Evolutionary conservation across 495 filamentous ascomycete species (phyloP).

Genomic region (Rhizodiscina lignyota): DNA sequence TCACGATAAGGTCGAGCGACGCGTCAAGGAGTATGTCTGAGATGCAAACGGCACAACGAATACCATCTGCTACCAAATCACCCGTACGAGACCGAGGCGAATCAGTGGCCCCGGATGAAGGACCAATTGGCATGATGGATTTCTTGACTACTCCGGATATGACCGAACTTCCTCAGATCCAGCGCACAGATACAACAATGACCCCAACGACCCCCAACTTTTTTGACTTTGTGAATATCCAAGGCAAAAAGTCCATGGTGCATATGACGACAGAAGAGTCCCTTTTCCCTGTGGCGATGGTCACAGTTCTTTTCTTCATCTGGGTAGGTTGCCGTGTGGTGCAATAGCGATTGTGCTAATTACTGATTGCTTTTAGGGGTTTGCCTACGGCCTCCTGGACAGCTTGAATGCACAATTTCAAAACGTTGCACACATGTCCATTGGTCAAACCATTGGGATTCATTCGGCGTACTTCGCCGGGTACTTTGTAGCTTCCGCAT

Average conservation of each 20-base stretch:
- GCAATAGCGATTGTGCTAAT: too few relatives aligned
- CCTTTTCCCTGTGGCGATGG: conserved; percentile 21
- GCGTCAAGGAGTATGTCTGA: background rate
- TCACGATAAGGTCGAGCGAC: too few relatives aligned
- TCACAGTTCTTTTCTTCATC: conserved; percentile 27
- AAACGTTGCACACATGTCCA: conserved; percentile 17
- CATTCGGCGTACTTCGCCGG: conserved; percentile 50
- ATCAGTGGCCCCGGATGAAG: conserved; percentile 13
- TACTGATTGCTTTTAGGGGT: too few relatives aligned
- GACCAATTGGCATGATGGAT: conserved; percentile 35
- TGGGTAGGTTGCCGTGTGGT: too few relatives aligned
- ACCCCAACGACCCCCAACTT: conserved; percentile 26
- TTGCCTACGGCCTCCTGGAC: conserved; percentile 26
- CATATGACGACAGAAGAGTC: conserved; percentile 21
- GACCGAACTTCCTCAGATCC: conserved; percentile 10
- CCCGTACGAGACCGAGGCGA: too few relatives aligned
- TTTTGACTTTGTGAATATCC: conserved; percentile 79
- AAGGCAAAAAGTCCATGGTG: conserved; percentile 56
- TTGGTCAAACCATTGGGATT: conserved; percentile 32
- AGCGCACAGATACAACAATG: conserved; percentile 3
- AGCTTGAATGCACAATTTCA: conserved; percentile 24
- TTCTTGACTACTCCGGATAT: conserved; percentile 41
- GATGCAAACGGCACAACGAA: background rate
- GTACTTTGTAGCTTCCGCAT: conserved; percentile 41
- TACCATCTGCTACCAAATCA: background rate